These are phyloP conservation scores for Oryza glaberrima DNA, from an alignment of 176 grass and related monocot species.

Conservation along the genomic window DNA sequence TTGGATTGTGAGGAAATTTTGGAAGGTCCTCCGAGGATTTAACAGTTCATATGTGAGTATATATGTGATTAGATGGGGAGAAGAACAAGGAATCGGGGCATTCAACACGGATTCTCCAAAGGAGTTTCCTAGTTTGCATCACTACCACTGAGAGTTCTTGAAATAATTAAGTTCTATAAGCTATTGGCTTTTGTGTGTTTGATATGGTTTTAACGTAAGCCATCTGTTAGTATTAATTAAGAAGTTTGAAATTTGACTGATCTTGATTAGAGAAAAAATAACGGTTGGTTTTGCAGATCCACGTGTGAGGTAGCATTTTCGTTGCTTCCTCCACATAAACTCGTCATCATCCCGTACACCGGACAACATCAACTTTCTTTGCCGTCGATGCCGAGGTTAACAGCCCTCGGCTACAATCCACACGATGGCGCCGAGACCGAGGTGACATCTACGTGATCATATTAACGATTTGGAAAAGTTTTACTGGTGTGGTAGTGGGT, in stretches of 20 bases:
- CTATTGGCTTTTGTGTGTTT: too few relatives aligned
- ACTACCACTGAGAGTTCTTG: neutral
- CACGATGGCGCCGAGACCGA: conserved; percentile 9
- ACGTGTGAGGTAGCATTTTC: neutral
- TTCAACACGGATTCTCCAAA: conserved; percentile 13
- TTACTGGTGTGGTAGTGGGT: too few relatives aligned
- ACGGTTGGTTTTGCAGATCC: neutral
- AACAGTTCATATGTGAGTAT: neutral
- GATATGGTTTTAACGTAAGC: too few relatives aligned
- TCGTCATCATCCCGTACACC: neutral
- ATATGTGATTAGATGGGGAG: neutral
- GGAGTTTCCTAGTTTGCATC: neutral
- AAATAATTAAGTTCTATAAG: too few relatives aligned
- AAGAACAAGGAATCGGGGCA: neutral
- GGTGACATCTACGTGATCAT: neutral
- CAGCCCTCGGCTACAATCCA: neutral
- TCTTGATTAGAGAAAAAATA: too few relatives aligned
- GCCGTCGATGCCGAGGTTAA: neutral
- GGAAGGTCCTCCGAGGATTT: neutral
- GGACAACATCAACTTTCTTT: neutral
- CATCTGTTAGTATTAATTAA: too few relatives aligned
- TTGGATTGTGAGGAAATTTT: neutral
- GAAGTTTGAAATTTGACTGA: too few relatives aligned
- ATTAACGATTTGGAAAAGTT: too few relatives aligned
- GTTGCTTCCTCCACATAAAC: neutral